These are phyloP conservation scores for Melocanna baccifera DNA, from an alignment of 176 grass and related monocot genomes.

Conservation along the genomic window DNA sequence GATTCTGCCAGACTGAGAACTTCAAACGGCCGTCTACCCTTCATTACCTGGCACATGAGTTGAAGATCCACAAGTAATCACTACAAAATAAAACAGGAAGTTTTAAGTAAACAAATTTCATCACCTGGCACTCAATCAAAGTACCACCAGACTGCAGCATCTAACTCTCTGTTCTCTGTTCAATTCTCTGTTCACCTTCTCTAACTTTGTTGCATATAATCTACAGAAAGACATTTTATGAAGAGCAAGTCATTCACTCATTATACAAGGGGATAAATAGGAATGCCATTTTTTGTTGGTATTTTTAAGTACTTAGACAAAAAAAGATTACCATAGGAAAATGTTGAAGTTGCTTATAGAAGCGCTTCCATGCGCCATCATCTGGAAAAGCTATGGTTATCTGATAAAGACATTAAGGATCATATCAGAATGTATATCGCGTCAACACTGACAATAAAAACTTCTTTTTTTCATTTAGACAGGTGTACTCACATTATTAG, in stretches of 20 bases:
- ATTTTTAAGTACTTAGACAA: constrained; percentile 6
- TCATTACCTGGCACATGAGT: too few species aligned
- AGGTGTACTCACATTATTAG: constrained; percentile 60
- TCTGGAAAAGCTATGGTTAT: constrained; percentile 95
- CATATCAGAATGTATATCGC: background rate
- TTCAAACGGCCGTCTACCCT: too few species aligned
- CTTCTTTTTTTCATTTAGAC: background rate
- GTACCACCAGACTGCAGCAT: constrained; percentile 96
- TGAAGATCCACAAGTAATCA: constrained; percentile 15
- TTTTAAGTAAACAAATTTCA: background rate
- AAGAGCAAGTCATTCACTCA: constrained; percentile 11
- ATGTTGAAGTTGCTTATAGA: constrained; percentile 89
- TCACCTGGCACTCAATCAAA: constrained; percentile 96
- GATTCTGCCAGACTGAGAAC: too few species aligned
- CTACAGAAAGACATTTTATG: constrained; percentile 36
- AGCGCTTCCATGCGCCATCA: constrained; percentile 83
- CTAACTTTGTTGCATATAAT: constrained; percentile 94
- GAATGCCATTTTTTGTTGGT: background rate
- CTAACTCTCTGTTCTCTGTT: constrained; percentile 88
- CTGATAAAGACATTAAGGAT: constrained; percentile 38
- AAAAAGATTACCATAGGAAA: constrained; percentile 71
- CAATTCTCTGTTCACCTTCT: constrained; percentile 86
- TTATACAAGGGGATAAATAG: background rate
- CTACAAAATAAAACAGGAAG: background rate
- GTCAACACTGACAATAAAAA: background rate